phyloP scores from a whole-genome alignment of 805 yeast genomes.

The Phaffomyces opuntiae region DNA sequence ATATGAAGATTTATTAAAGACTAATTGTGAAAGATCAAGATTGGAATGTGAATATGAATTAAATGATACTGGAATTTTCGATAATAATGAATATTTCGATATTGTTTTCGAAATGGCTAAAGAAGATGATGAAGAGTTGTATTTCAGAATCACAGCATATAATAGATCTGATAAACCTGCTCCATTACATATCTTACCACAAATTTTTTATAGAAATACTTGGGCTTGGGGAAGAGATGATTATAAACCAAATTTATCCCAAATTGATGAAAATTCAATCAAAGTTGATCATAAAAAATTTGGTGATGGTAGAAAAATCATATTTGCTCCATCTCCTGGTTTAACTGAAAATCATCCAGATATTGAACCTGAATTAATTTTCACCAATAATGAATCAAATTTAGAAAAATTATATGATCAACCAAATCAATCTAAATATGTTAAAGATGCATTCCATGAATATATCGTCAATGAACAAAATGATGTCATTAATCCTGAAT shows the following conservation, averaged over 20 bases:
- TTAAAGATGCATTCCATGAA: conserved; percentile 91
- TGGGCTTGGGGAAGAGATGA: conserved; percentile 84
- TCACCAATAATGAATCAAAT: conserved; percentile 90
- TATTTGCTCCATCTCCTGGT: conserved; percentile 82
- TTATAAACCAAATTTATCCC: conserved; percentile 39
- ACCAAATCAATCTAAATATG: conserved; percentile 43
- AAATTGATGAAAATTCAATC: conserved; percentile 39
- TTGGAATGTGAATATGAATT: conserved; percentile 73
- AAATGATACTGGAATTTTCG: conserved; percentile 70
- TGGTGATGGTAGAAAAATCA: conserved; percentile 53
- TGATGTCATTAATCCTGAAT: conserved; percentile 61
- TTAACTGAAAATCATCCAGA: conserved; percentile 48
- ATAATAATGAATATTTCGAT: conserved; percentile 66
- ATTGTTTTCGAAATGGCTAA: conserved; percentile 88
- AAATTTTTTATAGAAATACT: conserved; percentile 75
- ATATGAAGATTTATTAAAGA: conserved; percentile 63
- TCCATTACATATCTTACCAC: conserved; percentile 85
- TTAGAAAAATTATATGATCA: conserved; percentile 57
- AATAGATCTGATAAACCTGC: conserved; percentile 79
- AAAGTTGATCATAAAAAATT: conserved; percentile 60
- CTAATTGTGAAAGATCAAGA: conserved; percentile 59
- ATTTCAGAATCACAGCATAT: conserved; percentile 81
- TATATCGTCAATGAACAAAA: conserved; percentile 55
- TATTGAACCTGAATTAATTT: conserved; percentile 67
- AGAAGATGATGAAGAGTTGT: conserved; percentile 69